Evolutionary conservation across 129 eudicot genomes (phyloP), one percentile per base, ranked within the genome.

Genomic region (Lactuca sativa): DNA sequence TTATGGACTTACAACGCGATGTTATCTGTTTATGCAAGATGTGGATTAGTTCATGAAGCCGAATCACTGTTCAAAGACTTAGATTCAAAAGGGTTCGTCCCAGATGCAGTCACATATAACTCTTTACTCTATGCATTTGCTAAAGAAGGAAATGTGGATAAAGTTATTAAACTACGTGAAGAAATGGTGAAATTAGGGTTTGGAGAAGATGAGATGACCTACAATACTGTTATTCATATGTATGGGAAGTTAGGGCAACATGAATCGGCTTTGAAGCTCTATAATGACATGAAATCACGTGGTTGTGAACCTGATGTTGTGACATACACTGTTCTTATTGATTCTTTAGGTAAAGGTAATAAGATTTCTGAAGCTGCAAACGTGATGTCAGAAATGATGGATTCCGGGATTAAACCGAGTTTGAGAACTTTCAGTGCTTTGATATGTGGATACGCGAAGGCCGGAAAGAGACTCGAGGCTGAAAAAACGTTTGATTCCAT

Each of bases 1-100:
- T 40, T 95, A 51, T 95, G 99, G 99, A 90, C 99, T 32, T 95
- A 95, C 58, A 95, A 95, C 71, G 93, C 99, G 15, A 95, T 95
- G 96, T 74, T 95, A 59, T 90, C 97, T 1, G 96, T 95, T 57
- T 95, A 81, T 74, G 95, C 89, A 33, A 80, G 97, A 78, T 95
- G 97, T 64, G 99, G 97, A 34, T 76, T 87, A 58, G 70, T 86
- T 70, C 53, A 56, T 33, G 81, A 87, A 71, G 99, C 99, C 7
- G 96, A 87, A 52, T 59, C 73, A 38, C 80, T 95, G 30, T 86
- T 90, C 70, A 82, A 72, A 54, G 89, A 83, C 49, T 65, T 95
- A 74, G 80, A 83, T 70, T 77, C 83, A 18, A 95, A 90, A 72
- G 90, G 99, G 38, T 90, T 95, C 70, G 71, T 33, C 36, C 99